phyloP scores from a whole-genome alignment of 345 rosid genomes.

The Salix koriyanagi region DNA sequence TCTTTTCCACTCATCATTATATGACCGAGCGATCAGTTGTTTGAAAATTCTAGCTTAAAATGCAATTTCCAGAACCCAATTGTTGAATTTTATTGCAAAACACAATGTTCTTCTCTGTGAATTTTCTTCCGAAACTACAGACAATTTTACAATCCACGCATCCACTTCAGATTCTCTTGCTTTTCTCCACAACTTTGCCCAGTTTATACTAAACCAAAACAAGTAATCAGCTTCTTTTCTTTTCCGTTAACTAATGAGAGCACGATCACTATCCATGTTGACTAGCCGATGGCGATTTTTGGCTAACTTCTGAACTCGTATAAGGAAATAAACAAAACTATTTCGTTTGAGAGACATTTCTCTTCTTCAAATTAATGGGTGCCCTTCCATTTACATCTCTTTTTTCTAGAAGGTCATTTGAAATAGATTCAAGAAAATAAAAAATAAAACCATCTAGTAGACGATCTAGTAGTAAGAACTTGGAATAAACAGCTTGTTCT shows the following conservation, averaged over 20 bases:
- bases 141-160: not conserved
- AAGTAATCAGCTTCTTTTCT: not conserved
- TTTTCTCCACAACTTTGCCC: not conserved
- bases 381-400: not conserved
- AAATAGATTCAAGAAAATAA: not conserved
- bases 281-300: not conserved
- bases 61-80: not conserved
- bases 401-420: not conserved
- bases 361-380: not conserved
- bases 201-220: not conserved
- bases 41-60: not conserved
- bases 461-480: rapidly evolving
- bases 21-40: not conserved
- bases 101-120: not conserved
- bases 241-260: not conserved
- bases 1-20: not conserved
- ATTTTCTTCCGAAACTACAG: not conserved
- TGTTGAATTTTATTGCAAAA: not conserved
- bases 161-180: not conserved
- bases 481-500: no score
- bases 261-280: not conserved
- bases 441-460: not conserved
- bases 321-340: not conserved
- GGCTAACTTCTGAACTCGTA: not conserved
- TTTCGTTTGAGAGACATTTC: not conserved